phyloP scores from a whole-genome alignment of 2,329 filamentous ascomycete genomes.

The Whalleya microplaca region DNA sequence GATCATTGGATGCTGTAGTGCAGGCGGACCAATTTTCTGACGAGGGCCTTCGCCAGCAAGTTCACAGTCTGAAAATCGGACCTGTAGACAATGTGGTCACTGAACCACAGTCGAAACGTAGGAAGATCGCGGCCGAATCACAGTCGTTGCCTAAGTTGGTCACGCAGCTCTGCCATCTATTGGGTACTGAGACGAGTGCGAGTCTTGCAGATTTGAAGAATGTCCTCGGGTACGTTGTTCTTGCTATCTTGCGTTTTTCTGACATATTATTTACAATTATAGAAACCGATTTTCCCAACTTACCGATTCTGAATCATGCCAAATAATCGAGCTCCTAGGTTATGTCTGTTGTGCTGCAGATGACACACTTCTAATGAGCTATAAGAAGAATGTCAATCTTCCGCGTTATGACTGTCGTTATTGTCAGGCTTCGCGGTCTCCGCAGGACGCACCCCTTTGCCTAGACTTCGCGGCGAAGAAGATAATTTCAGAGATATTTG shows the following conservation, averaged over 20 bases:
- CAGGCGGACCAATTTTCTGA: slow-evolving; percentile 33
- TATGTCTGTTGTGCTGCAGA: slow-evolving; percentile 60
- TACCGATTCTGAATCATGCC: slow-evolving; percentile 54
- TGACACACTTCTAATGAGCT: slow-evolving; percentile 43
- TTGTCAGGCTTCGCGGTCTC: slow-evolving; percentile 20
- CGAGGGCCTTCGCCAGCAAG: slow-evolving; percentile 27
- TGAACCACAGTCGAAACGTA: slow-evolving; percentile 37
- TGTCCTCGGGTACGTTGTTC: slow-evolving; percentile 51
- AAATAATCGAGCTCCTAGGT: slow-evolving; percentile 58
- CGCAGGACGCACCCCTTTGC: slow-evolving; percentile 14
- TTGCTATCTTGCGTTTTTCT: background rate
- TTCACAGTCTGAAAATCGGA: slow-evolving; percentile 27
- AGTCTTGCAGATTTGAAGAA: slow-evolving; percentile 38
- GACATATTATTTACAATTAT: slow-evolving; percentile 35
- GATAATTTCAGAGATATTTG: slow-evolving; percentile 50
- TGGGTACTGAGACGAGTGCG: slow-evolving; percentile 33
- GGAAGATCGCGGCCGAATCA: slow-evolving; percentile 33
- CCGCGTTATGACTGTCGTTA: slow-evolving; percentile 27
- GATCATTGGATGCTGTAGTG: slow-evolving; percentile 18
- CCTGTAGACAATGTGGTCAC: slow-evolving; percentile 1
- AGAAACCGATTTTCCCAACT: slow-evolving; percentile 50
- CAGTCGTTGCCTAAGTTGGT: slow-evolving; percentile 29
- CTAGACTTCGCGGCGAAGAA: slow-evolving; percentile 37
- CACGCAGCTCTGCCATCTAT: slow-evolving; percentile 32
- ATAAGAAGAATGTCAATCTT: slow-evolving; percentile 2